Base-by-base conservation (phyloP, 352 stramenopile species). In the Globisporangium heterothallicum region DNA sequence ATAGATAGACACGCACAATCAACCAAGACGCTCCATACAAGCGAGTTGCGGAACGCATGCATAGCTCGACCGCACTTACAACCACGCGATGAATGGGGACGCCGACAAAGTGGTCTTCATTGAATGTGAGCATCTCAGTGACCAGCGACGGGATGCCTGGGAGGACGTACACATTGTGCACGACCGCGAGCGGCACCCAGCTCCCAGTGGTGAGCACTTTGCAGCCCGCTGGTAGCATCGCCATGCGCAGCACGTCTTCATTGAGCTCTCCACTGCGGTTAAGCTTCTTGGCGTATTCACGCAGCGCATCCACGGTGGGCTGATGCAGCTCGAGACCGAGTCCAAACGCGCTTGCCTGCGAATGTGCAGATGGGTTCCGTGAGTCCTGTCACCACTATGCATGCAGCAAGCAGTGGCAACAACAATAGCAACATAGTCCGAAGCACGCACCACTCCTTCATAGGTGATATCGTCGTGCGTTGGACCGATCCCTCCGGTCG, bases 401-500 rank as follows among this genome's bases (percentile, higher is more conserved):
- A 34, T 10, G 29, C 29, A 18, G 24, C 22, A 53, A 14, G n/a
- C n/a, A n/a, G n/a, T n/a, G n/a, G n/a, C n/a, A n/a, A n/a, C n/a
- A n/a, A n/a, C n/a, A n/a, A n/a, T n/a, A n/a, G n/a, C n/a, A n/a
- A n/a, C n/a, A n/a, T n/a, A n/a, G n/a, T n/a, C n/a, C n/a, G n/a
- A n/a, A n/a, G n/a, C n/a, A 61, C 64, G 41, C 53, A 88, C 80
- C 57, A 92, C 76, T 57, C 76, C 81, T 55, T 92, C 76, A 59
- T 94, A 94, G 4, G 84, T 94, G 63, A 94, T 89, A 58, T 94
- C 84, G 62, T 94, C 84, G 40, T 94, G 84, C 9, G 84, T 94
- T 13, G 81, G 84, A 3, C 84, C 84, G 34, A 94, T 92, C 18
- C 83, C 83, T 55, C 83, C 83, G 10, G 83, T 91, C 14, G 83